A percentile compares a stretch with the other conserved stretches of the same genome.
Evolutionary conservation across 345 rosid genomes (phyloP).

Genomic region (Salix arbutifolia): DNA sequence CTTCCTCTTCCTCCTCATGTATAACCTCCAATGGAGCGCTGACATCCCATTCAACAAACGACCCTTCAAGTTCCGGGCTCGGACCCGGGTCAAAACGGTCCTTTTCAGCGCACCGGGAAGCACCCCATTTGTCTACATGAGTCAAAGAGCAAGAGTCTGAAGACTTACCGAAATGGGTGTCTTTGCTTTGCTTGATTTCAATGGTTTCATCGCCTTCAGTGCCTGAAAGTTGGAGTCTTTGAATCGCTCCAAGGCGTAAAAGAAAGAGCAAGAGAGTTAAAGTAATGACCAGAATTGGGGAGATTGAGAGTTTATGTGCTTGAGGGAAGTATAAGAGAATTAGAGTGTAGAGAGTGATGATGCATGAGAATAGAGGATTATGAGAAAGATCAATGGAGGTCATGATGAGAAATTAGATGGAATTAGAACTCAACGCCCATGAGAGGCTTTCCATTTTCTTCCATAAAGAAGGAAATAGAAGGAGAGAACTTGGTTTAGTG

Average conservation of each 20-base stretch:
- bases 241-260: conserved; percentile 48
- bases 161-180: background rate
- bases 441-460: conserved; percentile 7
- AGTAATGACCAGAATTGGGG: conserved; percentile 53
- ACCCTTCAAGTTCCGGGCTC: conserved; percentile 19
- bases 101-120: conserved; percentile 6
- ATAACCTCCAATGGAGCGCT: conserved; percentile 81
- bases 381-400: conserved; percentile 7
- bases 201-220: background rate
- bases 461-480: conserved; percentile 13
- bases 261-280: conserved; percentile 40
- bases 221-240: conserved; percentile 14
- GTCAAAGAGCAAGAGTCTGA: background rate
- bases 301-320: conserved; percentile 30
- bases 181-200: background rate
- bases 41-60: conserved; percentile 69
- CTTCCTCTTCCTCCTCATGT: conserved; percentile 59
- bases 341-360: conserved; percentile 44
- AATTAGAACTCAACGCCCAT: conserved; percentile 7
- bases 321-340: conserved; percentile 54
- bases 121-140: conserved; percentile 15
- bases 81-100: background rate
- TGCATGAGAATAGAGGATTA: conserved; percentile 55
- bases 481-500: background rate
- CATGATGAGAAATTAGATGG: background rate